A percentile compares a stretch with the other conserved stretches of the same genome.
These are phyloP conservation scores for Abrus precatorius DNA, from an alignment of 306 rosid genomes.

Conservation along the genomic window DNA sequence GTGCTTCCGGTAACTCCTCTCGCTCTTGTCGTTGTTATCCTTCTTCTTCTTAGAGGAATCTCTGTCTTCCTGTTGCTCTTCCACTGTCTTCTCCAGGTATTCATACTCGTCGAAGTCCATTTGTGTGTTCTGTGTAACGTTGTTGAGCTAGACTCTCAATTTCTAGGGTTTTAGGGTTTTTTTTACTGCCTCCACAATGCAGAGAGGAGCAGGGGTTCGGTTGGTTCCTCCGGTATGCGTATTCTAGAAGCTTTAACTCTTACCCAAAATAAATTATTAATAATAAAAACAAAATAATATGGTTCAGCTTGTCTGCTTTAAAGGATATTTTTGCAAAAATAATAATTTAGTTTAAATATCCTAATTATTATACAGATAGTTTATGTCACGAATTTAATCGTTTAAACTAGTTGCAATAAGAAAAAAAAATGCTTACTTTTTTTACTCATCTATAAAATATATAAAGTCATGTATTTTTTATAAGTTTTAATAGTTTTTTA, in stretches of 20 bases:
- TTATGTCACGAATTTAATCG: too few relatives aligned
- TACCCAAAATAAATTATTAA: too few relatives aligned
- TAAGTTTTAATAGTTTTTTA: too few relatives aligned
- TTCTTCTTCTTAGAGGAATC: slow-evolving; percentile 70
- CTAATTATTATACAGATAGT: too few relatives aligned
- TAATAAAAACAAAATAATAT: too few relatives aligned
- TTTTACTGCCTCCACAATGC: neutral
- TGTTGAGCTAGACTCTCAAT: slow-evolving; percentile 10
- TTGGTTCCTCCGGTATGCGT: neutral
- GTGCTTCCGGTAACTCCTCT: slow-evolving; percentile 73
- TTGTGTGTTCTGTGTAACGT: neutral
- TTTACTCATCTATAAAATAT: too few relatives aligned
- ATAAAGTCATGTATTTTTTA: too few relatives aligned
- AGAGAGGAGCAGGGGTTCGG: slow-evolving; percentile 1
- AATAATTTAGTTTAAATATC: too few relatives aligned
- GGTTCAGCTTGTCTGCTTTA: too few relatives aligned
- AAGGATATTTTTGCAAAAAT: too few relatives aligned
- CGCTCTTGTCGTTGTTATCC: slow-evolving; percentile 59
- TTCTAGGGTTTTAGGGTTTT: slow-evolving; percentile 57
- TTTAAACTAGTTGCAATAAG: too few relatives aligned
- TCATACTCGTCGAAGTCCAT: slow-evolving; percentile 99
- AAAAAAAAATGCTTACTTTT: too few relatives aligned
- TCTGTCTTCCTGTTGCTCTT: slow-evolving; percentile 70
- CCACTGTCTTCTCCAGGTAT: slow-evolving; percentile 94
- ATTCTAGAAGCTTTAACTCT: neutral